A percentile compares a stretch with the other conserved stretches of the same genome.
Conservation (phyloP, 345 rosid species). For the Odontarrhena argentea region DNA sequence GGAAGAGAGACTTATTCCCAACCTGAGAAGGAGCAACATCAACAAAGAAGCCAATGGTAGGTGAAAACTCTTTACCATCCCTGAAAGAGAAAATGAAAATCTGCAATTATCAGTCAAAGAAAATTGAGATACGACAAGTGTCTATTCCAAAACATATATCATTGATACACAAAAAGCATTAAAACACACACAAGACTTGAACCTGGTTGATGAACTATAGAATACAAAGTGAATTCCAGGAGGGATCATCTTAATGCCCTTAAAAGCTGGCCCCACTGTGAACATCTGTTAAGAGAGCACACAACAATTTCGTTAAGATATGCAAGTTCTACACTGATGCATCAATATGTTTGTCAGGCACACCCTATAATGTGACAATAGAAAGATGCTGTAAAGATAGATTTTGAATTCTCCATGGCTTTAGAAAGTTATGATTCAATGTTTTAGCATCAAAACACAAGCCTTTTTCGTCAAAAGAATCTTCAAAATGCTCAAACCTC, state of each 20-base stretch:
- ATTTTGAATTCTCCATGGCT: background rate
- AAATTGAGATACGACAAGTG: background rate
- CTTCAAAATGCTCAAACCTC: background rate
- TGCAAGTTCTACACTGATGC: background rate
- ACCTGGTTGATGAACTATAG: conserved; percentile 84
- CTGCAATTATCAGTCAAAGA: conserved; percentile 5
- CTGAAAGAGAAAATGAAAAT: conserved; percentile 48
- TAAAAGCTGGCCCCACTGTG: conserved; percentile 69
- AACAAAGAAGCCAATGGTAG: conserved; percentile 73
- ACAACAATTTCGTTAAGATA: background rate
- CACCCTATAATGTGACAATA: no score
- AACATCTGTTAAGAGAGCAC: conserved; percentile 54
- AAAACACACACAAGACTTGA: background rate
- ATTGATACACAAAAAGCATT: background rate
- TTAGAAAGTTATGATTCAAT: background rate
- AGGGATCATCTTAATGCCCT: conserved; percentile 96
- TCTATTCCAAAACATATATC: background rate
- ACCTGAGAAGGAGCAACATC: conserved; percentile 72
- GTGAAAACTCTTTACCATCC: conserved; percentile 86
- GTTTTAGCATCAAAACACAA: background rate
- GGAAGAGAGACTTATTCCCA: background rate
- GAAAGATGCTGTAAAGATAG: no score
- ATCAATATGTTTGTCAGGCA: no score
- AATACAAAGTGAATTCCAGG: conserved; percentile 86
- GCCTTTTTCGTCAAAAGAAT: no score